Base-by-base conservation (phyloP, 805 yeast genomes). In the Ogataea corticis region DNA sequence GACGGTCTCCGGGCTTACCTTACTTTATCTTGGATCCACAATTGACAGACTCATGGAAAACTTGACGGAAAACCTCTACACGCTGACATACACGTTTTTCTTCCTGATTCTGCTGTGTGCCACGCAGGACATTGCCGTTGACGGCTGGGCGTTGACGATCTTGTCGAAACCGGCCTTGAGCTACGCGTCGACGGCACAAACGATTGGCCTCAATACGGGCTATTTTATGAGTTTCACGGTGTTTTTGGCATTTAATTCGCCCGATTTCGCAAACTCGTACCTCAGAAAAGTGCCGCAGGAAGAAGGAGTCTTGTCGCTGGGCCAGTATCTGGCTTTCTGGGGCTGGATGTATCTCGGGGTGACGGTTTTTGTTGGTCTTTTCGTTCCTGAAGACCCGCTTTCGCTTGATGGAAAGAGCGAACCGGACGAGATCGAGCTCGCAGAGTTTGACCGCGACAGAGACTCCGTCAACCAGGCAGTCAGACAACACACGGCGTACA, bases 41-140 rank as follows among this genome's bases (percentile, higher is more conserved):
- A 79, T 80, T 59, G 85, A 79, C 51, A 55, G 54, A 5, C 67
- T 76, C 55, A 70, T 83, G 60, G 37, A 34, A 4, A 35, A 49
- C 17, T 82, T 90, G 0, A 63, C 69, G 27, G 55, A 64, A 23
- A 71, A 82, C 52, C 68, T 89, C 47, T 58, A 68, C 12, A 61
- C 67, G 2, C 77, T 94, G 49, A 88, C 98, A 0, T 55, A 71
- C 40, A 74, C 80, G 45, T 94, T 94, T 66, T 87, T 91, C 57
- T 52, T 80, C 17, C 70, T 94, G 48, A 94, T 94, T 27, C 79
- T 92, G 46, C 73, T 91, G 48, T 91, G 97, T 69, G 97, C 98
- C 0, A 92, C 99, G 0, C 99, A 94, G 66, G 99, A 94, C 63
- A 94, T 94, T 45, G 98, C 99, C 0, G 99, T 94, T 17, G 99